phyloP scores from a whole-genome alignment of 1,139 yeast species.

The Suhomyces terraborum region DNA sequence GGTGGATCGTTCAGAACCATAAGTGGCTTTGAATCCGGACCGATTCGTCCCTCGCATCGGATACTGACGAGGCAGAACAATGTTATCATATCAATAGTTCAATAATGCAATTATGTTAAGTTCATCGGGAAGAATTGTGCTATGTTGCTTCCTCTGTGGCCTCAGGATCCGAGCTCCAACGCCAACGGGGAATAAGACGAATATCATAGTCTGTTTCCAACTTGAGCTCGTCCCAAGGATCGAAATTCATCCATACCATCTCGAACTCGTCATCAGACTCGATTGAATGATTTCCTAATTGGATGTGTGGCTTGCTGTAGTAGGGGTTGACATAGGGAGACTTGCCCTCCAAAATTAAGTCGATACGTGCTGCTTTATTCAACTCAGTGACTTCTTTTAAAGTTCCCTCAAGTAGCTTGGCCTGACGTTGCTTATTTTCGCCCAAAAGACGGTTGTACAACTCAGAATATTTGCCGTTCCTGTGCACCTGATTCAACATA shows the following conservation, averaged over 20 bases:
- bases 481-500: constrained; percentile 12
- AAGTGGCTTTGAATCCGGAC: background rate
- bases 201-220: constrained; percentile 44
- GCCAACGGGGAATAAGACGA: constrained; percentile 41
- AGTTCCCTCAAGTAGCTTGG: constrained; percentile 27
- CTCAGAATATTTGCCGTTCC: constrained; percentile 25
- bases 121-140: no score
- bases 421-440: constrained; percentile 25
- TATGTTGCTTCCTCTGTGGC: background rate
- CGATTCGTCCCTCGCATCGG: no score
- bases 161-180: constrained; percentile 9
- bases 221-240: constrained; percentile 56
- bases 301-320: constrained; percentile 38
- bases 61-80: no score
- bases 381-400: constrained; percentile 36
- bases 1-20: background rate
- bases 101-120: no score
- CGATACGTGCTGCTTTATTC: constrained; percentile 42
- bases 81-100: no score
- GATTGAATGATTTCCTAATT: constrained; percentile 39
- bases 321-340: constrained; percentile 17
- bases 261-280: constrained; percentile 47
- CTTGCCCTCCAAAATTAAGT: constrained; percentile 39
- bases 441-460: constrained; percentile 29
- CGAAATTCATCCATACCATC: constrained; percentile 48